These are phyloP conservation scores for Kregervanrija fluxuum DNA, from an alignment of 805 yeast species.

Conservation along the genomic window DNA sequence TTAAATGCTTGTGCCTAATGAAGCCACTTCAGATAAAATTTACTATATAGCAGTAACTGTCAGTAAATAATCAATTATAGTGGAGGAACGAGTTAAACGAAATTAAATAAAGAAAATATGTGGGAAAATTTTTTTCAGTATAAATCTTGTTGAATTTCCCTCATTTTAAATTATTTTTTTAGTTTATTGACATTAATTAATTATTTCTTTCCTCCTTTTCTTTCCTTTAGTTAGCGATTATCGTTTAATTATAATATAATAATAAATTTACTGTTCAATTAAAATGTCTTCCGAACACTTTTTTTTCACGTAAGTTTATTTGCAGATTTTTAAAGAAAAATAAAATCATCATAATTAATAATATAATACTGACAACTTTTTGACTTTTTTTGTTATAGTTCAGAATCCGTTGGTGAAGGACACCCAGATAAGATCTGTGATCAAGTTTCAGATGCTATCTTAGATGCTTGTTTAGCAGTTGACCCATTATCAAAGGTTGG, in stretches of 20 bases:
- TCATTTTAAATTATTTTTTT: constrained; percentile 2
- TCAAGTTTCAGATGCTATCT: constrained; percentile 96
- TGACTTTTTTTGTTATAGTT: constrained; percentile 58
- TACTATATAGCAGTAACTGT: too few species aligned
- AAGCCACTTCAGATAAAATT: too few species aligned
- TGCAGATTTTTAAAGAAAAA: neutral
- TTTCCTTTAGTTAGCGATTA: neutral
- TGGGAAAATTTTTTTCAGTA: neutral
- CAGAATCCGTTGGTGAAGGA: constrained; percentile 92
- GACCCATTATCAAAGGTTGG: constrained; percentile 99
- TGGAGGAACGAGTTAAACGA: constrained; percentile 9
- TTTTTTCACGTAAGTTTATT: constrained; percentile 23
- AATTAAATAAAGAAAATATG: neutral
- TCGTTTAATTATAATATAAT: neutral
- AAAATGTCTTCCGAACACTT: constrained; percentile 24
- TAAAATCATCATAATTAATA: neutral
- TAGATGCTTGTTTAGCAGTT: constrained; percentile 92
- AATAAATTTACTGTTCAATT: neutral
- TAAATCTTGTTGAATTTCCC: constrained; percentile 9
- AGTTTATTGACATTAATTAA: neutral
- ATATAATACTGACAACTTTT: constrained; percentile 5
- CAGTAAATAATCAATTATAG: constrained; percentile 12
- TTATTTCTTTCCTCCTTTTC: neutral
- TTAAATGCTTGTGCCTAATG: too few species aligned
- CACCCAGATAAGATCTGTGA: constrained; percentile 97